Evolutionary conservation across 148 eudicot species (phyloP), one percentile per base, ranked within the genome.

Genomic region (Cornus controversa): DNA sequence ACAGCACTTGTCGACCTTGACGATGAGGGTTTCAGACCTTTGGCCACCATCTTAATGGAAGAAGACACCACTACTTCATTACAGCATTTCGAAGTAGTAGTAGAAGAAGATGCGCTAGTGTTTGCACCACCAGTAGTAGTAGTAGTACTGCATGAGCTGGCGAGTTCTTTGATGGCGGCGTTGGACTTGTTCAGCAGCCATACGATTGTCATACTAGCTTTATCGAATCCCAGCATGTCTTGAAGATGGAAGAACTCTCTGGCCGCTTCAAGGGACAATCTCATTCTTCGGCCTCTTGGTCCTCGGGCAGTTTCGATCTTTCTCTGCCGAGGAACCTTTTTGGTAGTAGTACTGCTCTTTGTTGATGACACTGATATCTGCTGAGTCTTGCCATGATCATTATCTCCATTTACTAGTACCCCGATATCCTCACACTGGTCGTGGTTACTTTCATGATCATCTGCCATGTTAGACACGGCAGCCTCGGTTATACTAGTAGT

Each of bases 151-250:
- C 50, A 42, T 58, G 25, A 22, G 64, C 68, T 72, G 7, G 40
- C 47, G 1, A 84, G 67, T 25, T 84, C 86, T 18, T 77, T 64
- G 28, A 84, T 84, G 25, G 83, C 81, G 5, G 71, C 24, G 18
- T 68, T 80, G 2, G 86, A 84, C 25, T 80, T 80, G 22, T 71
- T 77, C 20, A 84, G 78, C 60, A 84, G 83, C 86, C 86, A 84
- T 65, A 80, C 81, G 25, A 84, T 80, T 69, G 86, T 84, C 40
- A 77, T 73, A 71, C 86, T 84, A 5, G 86, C 83, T 67, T 77
- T 84, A 67, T 84, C 83, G 37, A 77, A 84, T 37, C 86, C 86
- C 31, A 84, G 76, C 75, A 69, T 57, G 57, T 84, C 86, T 27
- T 84, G 86, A 62, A 84, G 86, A 73, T 65, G 80, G 24, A 84